A percentile compares a stretch with the other conserved stretches of the same genome.
Evolutionary conservation across 2,329 filamentous ascomycete genomes (phyloP).

Genomic region (Claviceps arundinis): DNA sequence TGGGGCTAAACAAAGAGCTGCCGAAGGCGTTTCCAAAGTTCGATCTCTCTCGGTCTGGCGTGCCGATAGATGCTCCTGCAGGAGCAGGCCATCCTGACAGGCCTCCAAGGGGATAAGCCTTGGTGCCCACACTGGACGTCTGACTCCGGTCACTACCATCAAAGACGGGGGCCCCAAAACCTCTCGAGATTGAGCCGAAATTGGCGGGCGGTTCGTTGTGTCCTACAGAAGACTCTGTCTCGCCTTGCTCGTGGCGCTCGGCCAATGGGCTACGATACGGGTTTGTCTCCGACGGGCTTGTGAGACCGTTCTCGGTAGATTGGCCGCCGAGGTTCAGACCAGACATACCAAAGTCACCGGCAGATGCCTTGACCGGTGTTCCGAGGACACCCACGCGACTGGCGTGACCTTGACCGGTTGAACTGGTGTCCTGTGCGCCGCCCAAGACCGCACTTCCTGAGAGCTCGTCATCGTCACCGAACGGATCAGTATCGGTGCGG

Average conservation of each 20-base stretch:
- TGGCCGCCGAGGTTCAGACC: conserved; percentile 44
- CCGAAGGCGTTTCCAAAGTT: conserved; percentile 52
- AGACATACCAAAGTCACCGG: conserved; percentile 49
- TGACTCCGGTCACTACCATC: conserved; percentile 83
- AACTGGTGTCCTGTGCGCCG: conserved; percentile 58
- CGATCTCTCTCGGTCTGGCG: conserved; percentile 51
- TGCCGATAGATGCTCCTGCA: conserved; percentile 44
- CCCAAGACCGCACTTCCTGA: conserved; percentile 61
- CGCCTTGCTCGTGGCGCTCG: conserved; percentile 55
- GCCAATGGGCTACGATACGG: conserved; percentile 85
- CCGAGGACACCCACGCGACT: conserved; percentile 32
- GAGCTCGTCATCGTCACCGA: conserved; percentile 51
- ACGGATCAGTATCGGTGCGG: conserved; percentile 63
- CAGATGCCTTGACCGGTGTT: conserved; percentile 40
- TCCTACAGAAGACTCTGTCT: conserved; percentile 37
- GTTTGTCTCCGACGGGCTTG: conserved; percentile 91
- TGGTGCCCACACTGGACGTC: conserved; percentile 75
- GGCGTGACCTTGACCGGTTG: conserved; percentile 13
- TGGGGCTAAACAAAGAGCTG: conserved; percentile 64
- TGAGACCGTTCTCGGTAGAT: conserved; percentile 51
- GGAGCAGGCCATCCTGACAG: conserved; percentile 50
- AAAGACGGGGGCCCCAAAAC: conserved; percentile 36
- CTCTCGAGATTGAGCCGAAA: conserved; percentile 42
- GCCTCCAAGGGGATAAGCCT: conserved; percentile 54
- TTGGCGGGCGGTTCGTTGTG: conserved; percentile 26